These are phyloP conservation scores for Penstemon davidsonii DNA, from an alignment of 257 asterid species.

Conservation along the genomic window DNA sequence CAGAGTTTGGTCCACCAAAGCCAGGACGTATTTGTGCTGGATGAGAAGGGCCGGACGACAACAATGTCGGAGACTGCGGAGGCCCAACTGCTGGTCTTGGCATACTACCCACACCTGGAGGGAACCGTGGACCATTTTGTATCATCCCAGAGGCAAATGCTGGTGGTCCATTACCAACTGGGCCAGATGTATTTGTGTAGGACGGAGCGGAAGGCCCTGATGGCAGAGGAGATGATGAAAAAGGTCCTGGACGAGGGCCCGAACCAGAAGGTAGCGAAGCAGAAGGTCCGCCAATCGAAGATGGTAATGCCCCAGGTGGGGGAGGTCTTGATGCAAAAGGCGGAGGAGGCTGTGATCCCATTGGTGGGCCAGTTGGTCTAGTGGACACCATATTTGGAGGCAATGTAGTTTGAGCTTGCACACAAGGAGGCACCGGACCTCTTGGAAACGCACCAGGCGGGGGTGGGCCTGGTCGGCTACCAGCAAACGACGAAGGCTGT, in stretches of 20 bases:
- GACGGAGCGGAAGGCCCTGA: slow-evolving; percentile 54
- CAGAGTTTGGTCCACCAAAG: slow-evolving; percentile 75
- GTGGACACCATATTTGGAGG: slow-evolving; percentile 49
- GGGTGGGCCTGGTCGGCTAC: slow-evolving; percentile 74
- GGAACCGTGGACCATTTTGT: slow-evolving; percentile 60
- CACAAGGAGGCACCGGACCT: slow-evolving; percentile 57
- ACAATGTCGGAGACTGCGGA: slow-evolving; percentile 50
- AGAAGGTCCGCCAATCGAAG: slow-evolving; percentile 53
- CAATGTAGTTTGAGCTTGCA: slow-evolving; percentile 53
- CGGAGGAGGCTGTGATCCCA: slow-evolving; percentile 66
- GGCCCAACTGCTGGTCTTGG: slow-evolving; percentile 62
- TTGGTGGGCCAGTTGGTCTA: slow-evolving; percentile 67
- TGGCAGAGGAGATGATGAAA: slow-evolving; percentile 45
- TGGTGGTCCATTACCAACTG: slow-evolving; percentile 73
- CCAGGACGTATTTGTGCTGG: slow-evolving; percentile 64
- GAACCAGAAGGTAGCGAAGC: slow-evolving; percentile 44
- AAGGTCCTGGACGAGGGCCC: slow-evolving; percentile 67
- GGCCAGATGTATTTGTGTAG: slow-evolving; percentile 39
- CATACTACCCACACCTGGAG: slow-evolving; percentile 57
- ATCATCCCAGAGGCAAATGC: slow-evolving; percentile 46
- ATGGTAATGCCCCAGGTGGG: slow-evolving; percentile 66
- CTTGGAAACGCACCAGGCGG: slow-evolving; percentile 72
- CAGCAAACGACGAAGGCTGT: slow-evolving; percentile 68
- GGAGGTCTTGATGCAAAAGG: slow-evolving; percentile 77
- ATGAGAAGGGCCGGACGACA: slow-evolving; percentile 52